These are phyloP conservation scores for Leccinum obscurum DNA, from an alignment of 768 basidiomycete genomes.

Conservation along the genomic window DNA sequence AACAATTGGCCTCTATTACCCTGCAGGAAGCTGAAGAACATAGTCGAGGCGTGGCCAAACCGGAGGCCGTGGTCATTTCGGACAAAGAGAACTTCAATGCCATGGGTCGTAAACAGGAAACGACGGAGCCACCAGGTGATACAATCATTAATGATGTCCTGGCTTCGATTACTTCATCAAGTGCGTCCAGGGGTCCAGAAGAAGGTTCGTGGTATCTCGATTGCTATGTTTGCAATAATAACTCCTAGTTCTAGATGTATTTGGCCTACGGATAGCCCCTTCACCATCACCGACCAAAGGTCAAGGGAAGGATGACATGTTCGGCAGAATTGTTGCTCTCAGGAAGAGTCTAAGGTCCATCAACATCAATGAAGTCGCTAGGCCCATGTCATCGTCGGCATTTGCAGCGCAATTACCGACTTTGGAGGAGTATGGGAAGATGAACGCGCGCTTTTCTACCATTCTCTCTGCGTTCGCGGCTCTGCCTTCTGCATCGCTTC, in stretches of 20 bases:
- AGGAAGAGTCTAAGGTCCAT: conserved; percentile 63
- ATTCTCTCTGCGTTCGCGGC: conserved; percentile 46
- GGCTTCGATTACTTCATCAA: neutral
- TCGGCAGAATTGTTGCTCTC: conserved; percentile 50
- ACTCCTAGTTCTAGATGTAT: conserved; percentile 51
- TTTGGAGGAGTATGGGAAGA: conserved; percentile 44
- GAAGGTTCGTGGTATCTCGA: conserved; percentile 26
- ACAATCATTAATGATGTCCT: neutral
- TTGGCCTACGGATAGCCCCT: conserved; percentile 46
- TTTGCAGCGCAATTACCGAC: conserved; percentile 51
- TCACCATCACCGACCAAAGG: conserved; percentile 34
- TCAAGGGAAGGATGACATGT: conserved; percentile 45
- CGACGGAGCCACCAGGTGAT: neutral
- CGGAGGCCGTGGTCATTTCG: neutral
- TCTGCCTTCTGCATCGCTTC: conserved; percentile 46
- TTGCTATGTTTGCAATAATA: conserved; percentile 3
- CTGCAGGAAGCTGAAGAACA: conserved; percentile 4
- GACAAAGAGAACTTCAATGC: neutral
- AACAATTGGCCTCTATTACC: neutral
- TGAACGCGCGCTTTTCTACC: conserved; percentile 46
- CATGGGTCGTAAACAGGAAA: conserved; percentile 2
- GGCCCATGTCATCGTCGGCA: conserved; percentile 37
- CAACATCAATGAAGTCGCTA: conserved; percentile 54
- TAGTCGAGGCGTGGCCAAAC: conserved; percentile 3
- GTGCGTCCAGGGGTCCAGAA: conserved; percentile 4